Evolutionary conservation across 441 rosid species (phyloP).

Genomic region (Euphorbia schlechtendalii): DNA sequence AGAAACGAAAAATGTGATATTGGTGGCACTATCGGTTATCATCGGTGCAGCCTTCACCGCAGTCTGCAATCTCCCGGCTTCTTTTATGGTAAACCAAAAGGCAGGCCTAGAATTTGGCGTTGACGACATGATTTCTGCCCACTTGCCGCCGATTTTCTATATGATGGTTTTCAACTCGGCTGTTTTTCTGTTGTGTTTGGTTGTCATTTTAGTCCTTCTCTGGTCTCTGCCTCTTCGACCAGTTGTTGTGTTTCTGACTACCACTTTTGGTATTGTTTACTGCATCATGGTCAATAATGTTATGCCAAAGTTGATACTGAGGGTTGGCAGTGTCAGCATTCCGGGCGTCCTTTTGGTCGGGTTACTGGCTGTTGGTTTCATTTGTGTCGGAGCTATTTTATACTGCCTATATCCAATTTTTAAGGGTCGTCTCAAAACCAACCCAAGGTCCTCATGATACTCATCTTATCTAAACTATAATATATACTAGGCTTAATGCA

Average conservation of each 20-base stretch:
- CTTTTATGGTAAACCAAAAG: background rate
- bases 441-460: too few relatives aligned
- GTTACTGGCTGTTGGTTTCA: slow-evolving; percentile 4
- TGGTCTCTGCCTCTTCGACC: slow-evolving; percentile 7
- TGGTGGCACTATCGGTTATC: slow-evolving; percentile 10
- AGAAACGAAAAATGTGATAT: slow-evolving; percentile 16
- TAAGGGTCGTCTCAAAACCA: too few relatives aligned
- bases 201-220: too few relatives aligned
- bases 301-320: too few relatives aligned
- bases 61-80: slow-evolving; percentile 9
- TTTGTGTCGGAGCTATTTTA: background rate
- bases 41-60: slow-evolving; percentile 10
- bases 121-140: too few relatives aligned
- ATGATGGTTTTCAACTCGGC: slow-evolving; percentile 9
- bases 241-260: slow-evolving; percentile 2
- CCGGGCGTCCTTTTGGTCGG: background rate
- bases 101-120: too few relatives aligned
- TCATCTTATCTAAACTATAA: too few relatives aligned
- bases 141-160: slow-evolving; percentile 3
- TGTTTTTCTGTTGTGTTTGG: background rate
- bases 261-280: background rate
- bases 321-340: too few relatives aligned
- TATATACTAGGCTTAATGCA: too few relatives aligned
- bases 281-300: too few relatives aligned
- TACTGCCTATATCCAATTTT: too few relatives aligned